A percentile compares a stretch with the other conserved stretches of the same genome.
Conservation (phyloP, 768 basidiomycete species). For the Tulasnella sp. region DNA sequence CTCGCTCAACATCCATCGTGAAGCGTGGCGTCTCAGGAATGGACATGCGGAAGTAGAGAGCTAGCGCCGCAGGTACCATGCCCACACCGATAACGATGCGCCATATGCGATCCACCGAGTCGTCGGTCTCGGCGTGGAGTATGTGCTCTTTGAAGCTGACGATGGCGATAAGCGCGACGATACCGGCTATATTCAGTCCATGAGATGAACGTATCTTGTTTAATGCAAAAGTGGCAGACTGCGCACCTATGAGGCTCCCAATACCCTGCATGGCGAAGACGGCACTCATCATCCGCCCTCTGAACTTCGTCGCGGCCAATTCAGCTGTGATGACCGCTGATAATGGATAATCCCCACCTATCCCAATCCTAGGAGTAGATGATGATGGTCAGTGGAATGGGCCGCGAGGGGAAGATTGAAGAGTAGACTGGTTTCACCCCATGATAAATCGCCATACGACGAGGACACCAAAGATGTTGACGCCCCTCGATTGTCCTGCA, state of each 20-base stretch:
- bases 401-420: neutral
- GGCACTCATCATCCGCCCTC: slow-evolving; percentile 22
- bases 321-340: slow-evolving; percentile 20
- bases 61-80: slow-evolving; percentile 19
- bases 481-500: slow-evolving; percentile 23
- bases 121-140: slow-evolving; percentile 12
- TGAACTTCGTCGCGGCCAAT: slow-evolving; percentile 21
- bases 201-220: neutral
- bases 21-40: slow-evolving; percentile 20
- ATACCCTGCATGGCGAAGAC: slow-evolving; percentile 22
- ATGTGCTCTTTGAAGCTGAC: slow-evolving; percentile 4
- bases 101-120: slow-evolving; percentile 38
- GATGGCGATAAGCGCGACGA: slow-evolving; percentile 7
- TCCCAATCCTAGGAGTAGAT: slow-evolving; percentile 13
- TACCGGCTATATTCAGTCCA: neutral
- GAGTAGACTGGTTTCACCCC: slow-evolving; percentile 15
- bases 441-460: slow-evolving; percentile 21
- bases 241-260: slow-evolving; percentile 9
- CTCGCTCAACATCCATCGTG: slow-evolving; percentile 22
- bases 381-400: neutral
- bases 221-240: neutral
- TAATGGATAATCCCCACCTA: slow-evolving; percentile 21
- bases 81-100: slow-evolving; percentile 22
- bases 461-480: slow-evolving; percentile 19
- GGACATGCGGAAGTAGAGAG: slow-evolving; percentile 28